phyloP scores from a whole-genome alignment of 441 rosid species.

The Codiaeum variegatum region DNA sequence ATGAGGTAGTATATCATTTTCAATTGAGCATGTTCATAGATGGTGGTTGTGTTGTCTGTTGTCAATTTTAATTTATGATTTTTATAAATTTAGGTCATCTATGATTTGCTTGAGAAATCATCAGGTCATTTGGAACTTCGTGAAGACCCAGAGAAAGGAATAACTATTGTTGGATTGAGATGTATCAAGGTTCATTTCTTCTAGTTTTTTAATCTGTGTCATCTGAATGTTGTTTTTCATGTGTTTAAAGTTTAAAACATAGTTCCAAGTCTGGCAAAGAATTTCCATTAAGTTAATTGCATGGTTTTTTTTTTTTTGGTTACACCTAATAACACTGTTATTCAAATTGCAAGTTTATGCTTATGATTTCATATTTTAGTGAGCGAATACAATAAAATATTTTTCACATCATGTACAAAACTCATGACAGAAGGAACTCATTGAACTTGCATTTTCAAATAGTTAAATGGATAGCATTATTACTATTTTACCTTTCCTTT shows the following conservation, averaged over 20 bases:
- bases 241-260: background rate
- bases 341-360: background rate
- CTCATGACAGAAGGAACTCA: background rate
- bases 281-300: background rate
- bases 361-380: background rate
- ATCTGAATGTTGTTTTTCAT: background rate
- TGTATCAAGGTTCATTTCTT: constrained; percentile 63
- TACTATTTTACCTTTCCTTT: background rate
- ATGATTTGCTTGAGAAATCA: constrained; percentile 88
- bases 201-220: background rate
- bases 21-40: background rate
- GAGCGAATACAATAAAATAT: background rate
- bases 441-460: background rate
- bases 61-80: constrained; percentile 3
- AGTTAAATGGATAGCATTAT: background rate
- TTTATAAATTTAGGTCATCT: constrained; percentile 61
- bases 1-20: constrained; percentile 55
- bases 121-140: constrained; percentile 91
- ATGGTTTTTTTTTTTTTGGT: background rate
- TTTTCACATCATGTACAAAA: background rate
- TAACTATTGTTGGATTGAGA: constrained; percentile 79
- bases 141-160: constrained; percentile 92
- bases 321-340: background rate
- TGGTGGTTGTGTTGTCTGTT: background rate
- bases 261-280: background rate